Percentiles rank a stretch among this genome's conserved stretches.
Evolutionary conservation across 176 grass and related monocot species (phyloP).

Genomic region (Hyparrhenia diplandra): DNA sequence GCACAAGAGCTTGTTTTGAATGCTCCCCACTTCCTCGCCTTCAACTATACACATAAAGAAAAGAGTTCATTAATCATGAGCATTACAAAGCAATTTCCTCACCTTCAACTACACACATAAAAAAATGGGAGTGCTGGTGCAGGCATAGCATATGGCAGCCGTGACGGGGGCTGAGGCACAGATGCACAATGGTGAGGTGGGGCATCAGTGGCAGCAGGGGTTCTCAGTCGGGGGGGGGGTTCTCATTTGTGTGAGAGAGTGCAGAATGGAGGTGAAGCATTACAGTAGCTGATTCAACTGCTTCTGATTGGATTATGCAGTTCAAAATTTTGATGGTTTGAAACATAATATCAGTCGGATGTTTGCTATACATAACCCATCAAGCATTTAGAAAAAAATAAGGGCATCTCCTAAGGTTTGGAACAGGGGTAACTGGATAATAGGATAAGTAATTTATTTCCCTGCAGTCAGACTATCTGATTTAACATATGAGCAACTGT

Average conservation of each 20-base stretch:
- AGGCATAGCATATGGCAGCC: not conserved
- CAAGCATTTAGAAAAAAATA: not conserved
- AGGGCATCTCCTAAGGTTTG: not conserved
- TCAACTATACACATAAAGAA: conserved; percentile 39
- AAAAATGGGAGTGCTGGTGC: not conserved
- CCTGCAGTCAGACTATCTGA: not conserved
- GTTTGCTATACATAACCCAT: not conserved
- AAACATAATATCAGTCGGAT: not conserved
- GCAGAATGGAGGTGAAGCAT: not conserved
- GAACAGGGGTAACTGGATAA: not conserved
- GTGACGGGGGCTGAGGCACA: not conserved
- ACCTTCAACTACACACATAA: too few relatives aligned
- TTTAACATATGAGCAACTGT: not conserved
- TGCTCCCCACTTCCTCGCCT: conserved; percentile 59
- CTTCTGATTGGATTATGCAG: not conserved
- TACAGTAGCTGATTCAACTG: not conserved
- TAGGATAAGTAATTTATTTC: not conserved
- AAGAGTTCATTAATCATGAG: not conserved
- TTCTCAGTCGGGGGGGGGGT: too few relatives aligned
- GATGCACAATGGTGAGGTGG: not conserved
- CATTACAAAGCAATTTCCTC: not conserved
- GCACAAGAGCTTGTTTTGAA: conserved; percentile 86
- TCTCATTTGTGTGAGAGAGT: not conserved
- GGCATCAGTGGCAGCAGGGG: not conserved
- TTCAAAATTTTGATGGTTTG: not conserved